Percentiles rank a stretch among this genome's conserved stretches.
Evolutionary conservation across 1,139 yeast genomes (phyloP).

Genomic region (Hansenula anomala): DNA sequence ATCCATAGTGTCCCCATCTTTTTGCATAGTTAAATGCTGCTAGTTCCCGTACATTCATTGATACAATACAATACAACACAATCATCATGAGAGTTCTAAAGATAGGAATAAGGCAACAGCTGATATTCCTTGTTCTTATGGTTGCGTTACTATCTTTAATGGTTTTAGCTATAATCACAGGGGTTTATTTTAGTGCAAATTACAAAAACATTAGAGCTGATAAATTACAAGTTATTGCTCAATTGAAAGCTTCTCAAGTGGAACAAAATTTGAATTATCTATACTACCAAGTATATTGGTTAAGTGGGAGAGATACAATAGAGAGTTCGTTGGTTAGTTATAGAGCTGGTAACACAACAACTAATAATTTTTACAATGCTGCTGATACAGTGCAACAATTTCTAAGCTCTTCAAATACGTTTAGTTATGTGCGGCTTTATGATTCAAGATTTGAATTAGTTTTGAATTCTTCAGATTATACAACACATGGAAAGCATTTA

Average conservation of each 20-base stretch:
- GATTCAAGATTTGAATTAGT: conserved; percentile 42
- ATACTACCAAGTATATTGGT: conserved; percentile 67
- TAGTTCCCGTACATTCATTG: no score
- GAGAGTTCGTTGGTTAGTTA: conserved; percentile 56
- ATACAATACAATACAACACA: neutral
- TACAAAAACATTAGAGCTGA: conserved; percentile 63
- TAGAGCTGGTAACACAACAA: conserved; percentile 66
- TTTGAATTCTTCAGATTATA: conserved; percentile 29
- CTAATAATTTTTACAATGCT: conserved; percentile 40
- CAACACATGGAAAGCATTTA: conserved; percentile 34
- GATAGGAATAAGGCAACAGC: conserved; percentile 52
- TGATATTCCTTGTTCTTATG: conserved; percentile 71
- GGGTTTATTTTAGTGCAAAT: conserved; percentile 68
- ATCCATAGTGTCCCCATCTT: no score
- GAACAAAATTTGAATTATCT: conserved; percentile 59
- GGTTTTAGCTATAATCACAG: conserved; percentile 73
- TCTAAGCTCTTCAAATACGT: conserved; percentile 55
- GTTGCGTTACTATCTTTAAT: conserved; percentile 74
- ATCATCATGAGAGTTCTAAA: conserved; percentile 17
- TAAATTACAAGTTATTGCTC: conserved; percentile 71
- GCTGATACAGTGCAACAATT: conserved; percentile 48
- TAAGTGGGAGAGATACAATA: conserved; percentile 58
- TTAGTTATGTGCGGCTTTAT: conserved; percentile 66
- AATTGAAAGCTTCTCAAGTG: conserved; percentile 75
- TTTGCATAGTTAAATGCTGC: no score